Conservation (phyloP, 495 filamentous ascomycete genomes). For the Pyrenopolyporus hunteri region DNA sequence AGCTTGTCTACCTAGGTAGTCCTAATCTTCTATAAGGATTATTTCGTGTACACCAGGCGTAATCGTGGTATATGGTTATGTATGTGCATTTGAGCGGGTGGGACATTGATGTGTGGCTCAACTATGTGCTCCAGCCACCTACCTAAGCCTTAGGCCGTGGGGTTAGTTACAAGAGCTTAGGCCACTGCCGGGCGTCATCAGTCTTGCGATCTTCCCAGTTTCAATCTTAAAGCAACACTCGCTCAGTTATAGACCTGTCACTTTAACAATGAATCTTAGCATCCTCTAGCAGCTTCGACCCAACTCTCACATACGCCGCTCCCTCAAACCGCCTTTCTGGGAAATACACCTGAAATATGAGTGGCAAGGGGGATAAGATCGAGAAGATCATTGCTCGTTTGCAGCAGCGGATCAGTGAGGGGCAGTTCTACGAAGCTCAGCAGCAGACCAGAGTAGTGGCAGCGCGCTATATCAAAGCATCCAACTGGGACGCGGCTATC, state of each 20-base stretch:
- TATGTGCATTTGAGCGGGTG: no score
- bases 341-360: slow-evolving; percentile 35
- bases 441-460: slow-evolving; percentile 96
- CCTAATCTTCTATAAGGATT: no score
- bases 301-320: background rate
- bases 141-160: no score
- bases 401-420: slow-evolving; percentile 80
- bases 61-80: no score
- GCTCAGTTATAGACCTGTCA: slow-evolving; percentile 7
- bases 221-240: slow-evolving; percentile 2
- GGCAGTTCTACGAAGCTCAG: slow-evolving; percentile 95
- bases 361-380: slow-evolving; percentile 52
- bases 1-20: no score
- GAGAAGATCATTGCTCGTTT: slow-evolving; percentile 58
- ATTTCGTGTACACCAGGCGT: no score
- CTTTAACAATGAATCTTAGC: slow-evolving; percentile 12
- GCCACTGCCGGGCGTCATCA: slow-evolving; percentile 1
- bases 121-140: no score
- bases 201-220: background rate
- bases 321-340: background rate
- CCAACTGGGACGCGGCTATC: slow-evolving; percentile 81
- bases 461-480: slow-evolving; percentile 84
- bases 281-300: background rate
- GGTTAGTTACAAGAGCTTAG: slow-evolving; percentile 20
- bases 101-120: no score